Percentiles rank a stretch among this genome's conserved stretches.
Conservation (phyloP, 2,329 filamentous ascomycete species). For the Leptographium radiaticola region DNA sequence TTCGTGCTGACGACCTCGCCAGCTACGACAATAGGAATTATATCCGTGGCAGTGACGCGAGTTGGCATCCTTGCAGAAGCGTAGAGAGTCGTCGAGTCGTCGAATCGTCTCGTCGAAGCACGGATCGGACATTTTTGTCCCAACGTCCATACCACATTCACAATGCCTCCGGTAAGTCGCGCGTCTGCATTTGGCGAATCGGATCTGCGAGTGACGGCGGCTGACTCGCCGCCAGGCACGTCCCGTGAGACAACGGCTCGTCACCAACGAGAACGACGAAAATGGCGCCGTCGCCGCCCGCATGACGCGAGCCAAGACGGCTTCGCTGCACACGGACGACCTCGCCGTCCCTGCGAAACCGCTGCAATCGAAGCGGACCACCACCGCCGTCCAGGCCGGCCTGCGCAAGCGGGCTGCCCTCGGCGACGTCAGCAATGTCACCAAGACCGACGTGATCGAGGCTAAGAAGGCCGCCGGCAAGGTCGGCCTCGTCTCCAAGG, state of each 20-base stretch:
- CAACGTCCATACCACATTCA: not conserved
- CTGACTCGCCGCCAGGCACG: conserved; percentile 28
- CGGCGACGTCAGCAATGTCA: conserved; percentile 90
- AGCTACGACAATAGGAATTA: not conserved
- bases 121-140: not conserved
- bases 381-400: conserved; percentile 28
- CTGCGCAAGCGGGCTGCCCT: conserved; percentile 69
- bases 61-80: not conserved
- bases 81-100: not conserved
- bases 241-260: conserved; percentile 57
- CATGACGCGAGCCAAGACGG: conserved; percentile 85
- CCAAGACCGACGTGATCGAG: conserved; percentile 59
- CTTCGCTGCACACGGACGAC: conserved; percentile 55
- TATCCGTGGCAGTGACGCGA: not conserved
- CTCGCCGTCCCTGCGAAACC: conserved; percentile 42
- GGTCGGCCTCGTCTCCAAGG: conserved; percentile 63
- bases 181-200: not conserved
- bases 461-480: conserved; percentile 64
- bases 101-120: not conserved
- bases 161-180: conserved; percentile 12
- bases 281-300: conserved; percentile 65
- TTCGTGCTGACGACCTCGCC: not conserved
- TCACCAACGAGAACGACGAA: conserved; percentile 91
- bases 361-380: conserved; percentile 56
- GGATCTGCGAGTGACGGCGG: no score